These are phyloP conservation scores for Kwoniella shandongensis DNA, from an alignment of 768 basidiomycete genomes.

Conservation along the genomic window DNA sequence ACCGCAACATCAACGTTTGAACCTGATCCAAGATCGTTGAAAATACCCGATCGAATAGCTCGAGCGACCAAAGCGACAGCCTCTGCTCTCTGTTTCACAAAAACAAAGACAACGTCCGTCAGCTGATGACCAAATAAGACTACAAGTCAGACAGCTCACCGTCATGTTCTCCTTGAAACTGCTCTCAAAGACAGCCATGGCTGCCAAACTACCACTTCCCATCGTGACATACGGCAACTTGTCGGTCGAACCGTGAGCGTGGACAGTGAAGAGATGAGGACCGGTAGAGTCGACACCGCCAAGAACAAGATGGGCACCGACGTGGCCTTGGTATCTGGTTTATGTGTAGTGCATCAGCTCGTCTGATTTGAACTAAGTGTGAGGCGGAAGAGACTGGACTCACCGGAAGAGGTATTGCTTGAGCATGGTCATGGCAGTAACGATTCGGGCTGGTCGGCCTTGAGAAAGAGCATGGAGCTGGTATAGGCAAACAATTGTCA, in stretches of 20 bases:
- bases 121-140: background rate
- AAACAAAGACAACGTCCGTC: constrained; percentile 3
- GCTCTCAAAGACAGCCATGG: constrained; percentile 97
- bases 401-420: constrained; percentile 94
- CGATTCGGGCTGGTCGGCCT: constrained; percentile 86
- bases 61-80: constrained; percentile 79
- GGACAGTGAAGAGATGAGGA: constrained; percentile 90
- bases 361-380: no score
- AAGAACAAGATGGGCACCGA: constrained; percentile 93
- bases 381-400: constrained; percentile 25
- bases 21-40: constrained; percentile 98
- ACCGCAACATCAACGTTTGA: constrained; percentile 98
- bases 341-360: no score
- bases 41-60: constrained; percentile 93
- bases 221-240: constrained; percentile 98
- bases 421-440: constrained; percentile 98
- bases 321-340: constrained; percentile 88
- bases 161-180: constrained; percentile 78
- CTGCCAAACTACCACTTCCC: constrained; percentile 93
- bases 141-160: constrained; percentile 57
- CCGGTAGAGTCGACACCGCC: constrained; percentile 95
- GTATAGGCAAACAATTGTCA: background rate
- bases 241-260: constrained; percentile 96
- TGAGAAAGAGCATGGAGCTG: constrained; percentile 80
- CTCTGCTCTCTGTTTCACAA: constrained; percentile 63